A percentile compares a stretch with the other conserved stretches of the same genome.
phyloP scores from a whole-genome alignment of 2,329 filamentous ascomycete species.

The Cadophora sp. region DNA sequence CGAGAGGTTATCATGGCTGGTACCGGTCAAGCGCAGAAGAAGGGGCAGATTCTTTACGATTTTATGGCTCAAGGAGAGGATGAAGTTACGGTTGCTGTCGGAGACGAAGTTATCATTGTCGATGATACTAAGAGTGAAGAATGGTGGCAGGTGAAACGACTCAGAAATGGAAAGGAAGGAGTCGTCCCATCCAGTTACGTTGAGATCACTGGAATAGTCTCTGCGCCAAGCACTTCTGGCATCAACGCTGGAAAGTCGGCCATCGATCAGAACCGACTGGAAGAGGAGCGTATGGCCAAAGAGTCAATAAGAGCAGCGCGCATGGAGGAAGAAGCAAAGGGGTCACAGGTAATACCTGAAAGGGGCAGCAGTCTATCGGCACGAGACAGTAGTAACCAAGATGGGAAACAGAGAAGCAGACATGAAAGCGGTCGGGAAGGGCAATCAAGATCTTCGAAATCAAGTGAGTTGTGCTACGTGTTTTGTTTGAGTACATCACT shows the following conservation, averaged over 20 bases:
- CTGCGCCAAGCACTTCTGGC: slow-evolving; percentile 56
- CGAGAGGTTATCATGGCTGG: slow-evolving; percentile 86
- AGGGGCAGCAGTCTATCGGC: slow-evolving; percentile 79
- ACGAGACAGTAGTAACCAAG: slow-evolving; percentile 70
- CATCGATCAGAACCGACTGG: slow-evolving; percentile 78
- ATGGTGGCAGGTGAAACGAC: slow-evolving; percentile 94
- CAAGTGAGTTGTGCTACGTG: slow-evolving; percentile 64
- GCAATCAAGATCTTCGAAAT: slow-evolving; percentile 64
- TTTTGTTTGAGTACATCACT: slow-evolving; percentile 24
- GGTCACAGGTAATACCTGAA: slow-evolving; percentile 80
- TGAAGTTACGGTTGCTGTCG: slow-evolving; percentile 89
- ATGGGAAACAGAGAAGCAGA: slow-evolving; percentile 73
- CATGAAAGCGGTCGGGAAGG: slow-evolving; percentile 71
- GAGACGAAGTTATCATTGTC: slow-evolving; percentile 88
- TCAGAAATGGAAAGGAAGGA: slow-evolving; percentile 93
- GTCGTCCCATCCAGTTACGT: slow-evolving; percentile 97
- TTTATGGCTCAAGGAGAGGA: slow-evolving; percentile 97
- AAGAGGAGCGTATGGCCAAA: slow-evolving; percentile 84
- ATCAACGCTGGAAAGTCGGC: slow-evolving; percentile 68
- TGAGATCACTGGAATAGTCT: slow-evolving; percentile 77
- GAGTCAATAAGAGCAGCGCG: slow-evolving; percentile 71
- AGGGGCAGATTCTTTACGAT: slow-evolving; percentile 88
- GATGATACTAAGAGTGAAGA: slow-evolving; percentile 94
- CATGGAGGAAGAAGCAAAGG: slow-evolving; percentile 63
- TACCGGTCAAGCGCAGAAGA: slow-evolving; percentile 74